Conservation (phyloP, 75 land plant genomes). For the Sequoiadendron giganteum region DNA sequence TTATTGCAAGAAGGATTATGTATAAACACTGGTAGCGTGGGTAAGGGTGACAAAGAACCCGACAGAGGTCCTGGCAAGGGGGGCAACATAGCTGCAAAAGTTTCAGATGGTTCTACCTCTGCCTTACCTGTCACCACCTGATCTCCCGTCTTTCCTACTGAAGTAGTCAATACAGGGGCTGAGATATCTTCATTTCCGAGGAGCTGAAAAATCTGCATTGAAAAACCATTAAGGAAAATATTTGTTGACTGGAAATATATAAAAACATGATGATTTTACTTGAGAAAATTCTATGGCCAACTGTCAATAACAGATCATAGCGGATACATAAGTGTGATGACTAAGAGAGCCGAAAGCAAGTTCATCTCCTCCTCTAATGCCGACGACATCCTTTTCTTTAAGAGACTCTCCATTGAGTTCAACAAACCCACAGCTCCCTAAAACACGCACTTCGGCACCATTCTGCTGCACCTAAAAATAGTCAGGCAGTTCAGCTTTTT, state of each 20-base stretch:
- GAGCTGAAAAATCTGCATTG: slow-evolving; percentile 29
- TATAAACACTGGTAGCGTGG: too few relatives aligned
- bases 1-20: background rate
- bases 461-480: slow-evolving; percentile 25
- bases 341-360: slow-evolving; percentile 47
- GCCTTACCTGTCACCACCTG: slow-evolving; percentile 26
- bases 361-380: slow-evolving; percentile 64
- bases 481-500: background rate
- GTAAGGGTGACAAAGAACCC: slow-evolving; percentile 14
- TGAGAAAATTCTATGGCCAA: background rate
- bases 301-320: background rate
- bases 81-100: slow-evolving; percentile 23
- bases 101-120: slow-evolving; percentile 29
- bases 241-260: slow-evolving; percentile 30
- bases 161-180: slow-evolving; percentile 20
- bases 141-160: slow-evolving; percentile 33
- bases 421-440: slow-evolving; percentile 61
- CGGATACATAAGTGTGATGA: slow-evolving; percentile 80
- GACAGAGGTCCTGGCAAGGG: background rate
- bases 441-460: slow-evolving; percentile 30
- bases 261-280: slow-evolving; percentile 5
- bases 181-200: slow-evolving; percentile 26
- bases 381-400: slow-evolving; percentile 10
- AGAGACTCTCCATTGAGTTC: slow-evolving; percentile 51
- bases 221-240: slow-evolving; percentile 26